Evolutionary conservation across 208 protist genomes (phyloP).

Genomic region (Angomonas ambiguus): DNA sequence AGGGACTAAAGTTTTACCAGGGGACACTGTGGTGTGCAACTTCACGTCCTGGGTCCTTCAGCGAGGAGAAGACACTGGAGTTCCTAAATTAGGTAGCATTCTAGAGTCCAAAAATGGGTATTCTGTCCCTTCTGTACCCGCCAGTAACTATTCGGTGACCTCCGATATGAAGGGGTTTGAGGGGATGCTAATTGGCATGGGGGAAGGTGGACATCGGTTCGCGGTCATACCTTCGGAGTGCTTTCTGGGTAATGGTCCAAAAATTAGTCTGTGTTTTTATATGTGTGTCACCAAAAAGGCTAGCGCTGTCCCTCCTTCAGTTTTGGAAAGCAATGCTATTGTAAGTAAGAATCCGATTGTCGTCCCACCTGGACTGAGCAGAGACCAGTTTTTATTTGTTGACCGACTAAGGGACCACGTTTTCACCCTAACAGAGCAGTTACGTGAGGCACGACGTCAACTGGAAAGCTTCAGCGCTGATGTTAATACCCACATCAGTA

Average conservation of each 20-base stretch:
- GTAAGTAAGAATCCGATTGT: not conserved
- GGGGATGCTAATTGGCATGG: slow-evolving; percentile 68
- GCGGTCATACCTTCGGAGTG: slow-evolving; percentile 46
- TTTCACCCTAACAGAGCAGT: slow-evolving; percentile 54
- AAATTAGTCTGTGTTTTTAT: slow-evolving; percentile 65
- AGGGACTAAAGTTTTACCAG: slow-evolving; percentile 51
- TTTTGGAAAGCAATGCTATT: not conserved
- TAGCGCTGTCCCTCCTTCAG: not conserved
- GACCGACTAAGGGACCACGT: slow-evolving; percentile 64
- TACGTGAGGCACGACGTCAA: slow-evolving; percentile 48
- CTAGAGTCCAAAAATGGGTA: slow-evolving; percentile 52
- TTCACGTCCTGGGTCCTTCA: slow-evolving; percentile 70
- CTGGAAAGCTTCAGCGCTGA: slow-evolving; percentile 42
- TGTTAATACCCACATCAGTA: slow-evolving; percentile 32
- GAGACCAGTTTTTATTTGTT: slow-evolving; percentile 58
- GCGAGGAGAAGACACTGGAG: slow-evolving; percentile 10
- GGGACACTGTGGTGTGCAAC: slow-evolving; percentile 42
- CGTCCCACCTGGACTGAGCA: slow-evolving; percentile 38
- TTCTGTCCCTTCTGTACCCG: slow-evolving; percentile 36
- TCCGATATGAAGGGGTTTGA: slow-evolving; percentile 75
- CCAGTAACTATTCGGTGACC: slow-evolving; percentile 55
- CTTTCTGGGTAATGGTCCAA: slow-evolving; percentile 46
- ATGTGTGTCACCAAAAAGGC: slow-evolving; percentile 18
- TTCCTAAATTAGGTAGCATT: slow-evolving; percentile 58
- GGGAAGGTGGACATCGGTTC: slow-evolving; percentile 47